Conservation (phyloP, 495 filamentous ascomycete species). For the Aspergillus cristatus region DNA sequence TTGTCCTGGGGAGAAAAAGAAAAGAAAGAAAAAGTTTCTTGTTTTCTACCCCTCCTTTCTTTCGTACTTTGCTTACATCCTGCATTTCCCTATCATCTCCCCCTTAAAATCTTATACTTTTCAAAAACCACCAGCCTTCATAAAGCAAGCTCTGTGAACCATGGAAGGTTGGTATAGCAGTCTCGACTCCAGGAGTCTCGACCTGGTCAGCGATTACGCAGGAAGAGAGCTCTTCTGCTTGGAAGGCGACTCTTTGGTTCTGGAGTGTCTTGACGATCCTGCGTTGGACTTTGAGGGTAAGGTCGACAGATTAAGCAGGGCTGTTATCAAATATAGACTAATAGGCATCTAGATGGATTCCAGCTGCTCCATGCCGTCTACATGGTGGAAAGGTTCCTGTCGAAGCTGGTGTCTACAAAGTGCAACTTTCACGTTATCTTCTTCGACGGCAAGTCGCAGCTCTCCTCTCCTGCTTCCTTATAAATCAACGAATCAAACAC, state of each 20-base stretch:
- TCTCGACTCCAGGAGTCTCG: constrained; percentile 14
- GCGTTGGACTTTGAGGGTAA: constrained; percentile 46
- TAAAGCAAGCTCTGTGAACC: no score
- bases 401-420: constrained; percentile 46
- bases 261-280: constrained; percentile 48
- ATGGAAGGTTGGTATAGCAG: constrained; percentile 7
- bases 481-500: no score
- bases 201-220: constrained; percentile 56
- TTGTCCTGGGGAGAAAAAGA: no score
- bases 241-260: constrained; percentile 63
- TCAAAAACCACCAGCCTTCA: no score
- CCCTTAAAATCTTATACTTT: no score
- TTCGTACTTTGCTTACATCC: no score
- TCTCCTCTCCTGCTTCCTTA: no score
- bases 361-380: constrained; percentile 65
- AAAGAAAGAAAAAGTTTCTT: no score
- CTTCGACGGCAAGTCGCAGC: constrained; percentile 33
- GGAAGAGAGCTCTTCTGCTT: constrained; percentile 63
- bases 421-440: constrained; percentile 65
- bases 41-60: no score
- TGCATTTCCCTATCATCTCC: no score
- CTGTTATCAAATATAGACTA: background rate
- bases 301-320: background rate
- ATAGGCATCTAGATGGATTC: constrained; percentile 40
- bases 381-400: constrained; percentile 54